phyloP scores from a whole-genome alignment of 164 flowering plant genomes.

The Chloranthus sessilifolius region DNA sequence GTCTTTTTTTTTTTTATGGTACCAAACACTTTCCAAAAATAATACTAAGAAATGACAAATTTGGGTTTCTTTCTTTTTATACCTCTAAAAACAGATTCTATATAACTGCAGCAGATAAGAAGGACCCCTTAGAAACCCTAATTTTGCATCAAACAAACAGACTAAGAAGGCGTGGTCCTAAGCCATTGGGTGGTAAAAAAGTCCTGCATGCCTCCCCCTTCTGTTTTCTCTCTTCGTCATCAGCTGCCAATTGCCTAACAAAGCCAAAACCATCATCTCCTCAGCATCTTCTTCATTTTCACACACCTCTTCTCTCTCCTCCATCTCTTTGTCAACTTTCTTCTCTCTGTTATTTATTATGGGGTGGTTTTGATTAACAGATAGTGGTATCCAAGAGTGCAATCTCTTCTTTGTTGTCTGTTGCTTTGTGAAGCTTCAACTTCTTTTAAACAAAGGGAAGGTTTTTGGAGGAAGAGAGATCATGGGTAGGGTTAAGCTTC shows the following conservation, averaged over 20 bases:
- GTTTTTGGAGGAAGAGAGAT: background rate
- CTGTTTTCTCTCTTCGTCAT: background rate
- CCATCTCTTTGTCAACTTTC: background rate
- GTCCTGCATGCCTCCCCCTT: background rate
- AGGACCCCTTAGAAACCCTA: too few relatives aligned
- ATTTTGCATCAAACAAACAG: background rate
- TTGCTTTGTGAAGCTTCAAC: background rate
- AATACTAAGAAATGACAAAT: too few relatives aligned
- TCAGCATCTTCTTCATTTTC: too few relatives aligned
- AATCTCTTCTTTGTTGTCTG: background rate
- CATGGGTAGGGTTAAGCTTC: slow-evolving; percentile 9
- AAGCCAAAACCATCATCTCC: slow-evolving; percentile 4
- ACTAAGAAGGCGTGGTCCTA: background rate
- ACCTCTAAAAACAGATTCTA: too few relatives aligned
- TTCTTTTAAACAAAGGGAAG: background rate
- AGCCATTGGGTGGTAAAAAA: background rate
- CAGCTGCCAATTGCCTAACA: slow-evolving; percentile 1
- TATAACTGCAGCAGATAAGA: too few relatives aligned
- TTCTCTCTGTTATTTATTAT: background rate
- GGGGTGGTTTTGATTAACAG: background rate
- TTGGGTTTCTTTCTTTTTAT: too few relatives aligned
- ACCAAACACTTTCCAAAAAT: too few relatives aligned
- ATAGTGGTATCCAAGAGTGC: background rate
- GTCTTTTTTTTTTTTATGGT: too few relatives aligned
- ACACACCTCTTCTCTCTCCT: background rate